Conservation (phyloP, 192 early-diverging fungal genomes). For the Ambispora gerdemannii region DNA sequence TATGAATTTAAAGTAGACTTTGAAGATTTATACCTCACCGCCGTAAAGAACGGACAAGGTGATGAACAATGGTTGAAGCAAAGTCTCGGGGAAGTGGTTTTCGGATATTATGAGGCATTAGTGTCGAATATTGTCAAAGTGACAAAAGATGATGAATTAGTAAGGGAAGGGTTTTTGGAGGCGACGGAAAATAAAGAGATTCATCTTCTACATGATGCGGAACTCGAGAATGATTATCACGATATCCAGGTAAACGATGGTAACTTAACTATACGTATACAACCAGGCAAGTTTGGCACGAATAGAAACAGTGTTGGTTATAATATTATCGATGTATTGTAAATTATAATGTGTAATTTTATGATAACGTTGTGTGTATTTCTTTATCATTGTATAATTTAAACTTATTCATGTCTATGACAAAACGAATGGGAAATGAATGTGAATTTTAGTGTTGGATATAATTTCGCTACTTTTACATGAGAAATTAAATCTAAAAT, state of each 20-base stretch:
- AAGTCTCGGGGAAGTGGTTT: slow-evolving; percentile 1
- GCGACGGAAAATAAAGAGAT: neutral
- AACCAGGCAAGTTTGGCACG: neutral
- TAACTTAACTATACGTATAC: neutral
- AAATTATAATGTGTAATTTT: too few relatives aligned
- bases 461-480: too few relatives aligned
- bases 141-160: slow-evolving; percentile 22
- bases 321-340: slow-evolving; percentile 24
- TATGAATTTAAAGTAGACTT: slow-evolving; percentile 12
- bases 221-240: neutral
- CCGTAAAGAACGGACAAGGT: neutral
- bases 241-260: slow-evolving; percentile 11
- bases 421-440: too few relatives aligned
- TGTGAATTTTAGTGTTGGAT: too few relatives aligned
- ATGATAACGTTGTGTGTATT: too few relatives aligned
- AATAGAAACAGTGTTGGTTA: neutral
- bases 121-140: slow-evolving; percentile 3
- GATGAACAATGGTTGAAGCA: neutral
- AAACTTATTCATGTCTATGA: too few relatives aligned
- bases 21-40: slow-evolving; percentile 2
- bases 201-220: slow-evolving; percentile 5
- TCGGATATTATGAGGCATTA: slow-evolving; percentile 3
- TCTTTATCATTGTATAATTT: too few relatives aligned
- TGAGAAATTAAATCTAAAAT: too few relatives aligned
- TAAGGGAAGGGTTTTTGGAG: slow-evolving; percentile 14